These are phyloP conservation scores for Nothophytophthora sp. DNA, from an alignment of 352 stramenopile genomes.

Conservation along the genomic window DNA sequence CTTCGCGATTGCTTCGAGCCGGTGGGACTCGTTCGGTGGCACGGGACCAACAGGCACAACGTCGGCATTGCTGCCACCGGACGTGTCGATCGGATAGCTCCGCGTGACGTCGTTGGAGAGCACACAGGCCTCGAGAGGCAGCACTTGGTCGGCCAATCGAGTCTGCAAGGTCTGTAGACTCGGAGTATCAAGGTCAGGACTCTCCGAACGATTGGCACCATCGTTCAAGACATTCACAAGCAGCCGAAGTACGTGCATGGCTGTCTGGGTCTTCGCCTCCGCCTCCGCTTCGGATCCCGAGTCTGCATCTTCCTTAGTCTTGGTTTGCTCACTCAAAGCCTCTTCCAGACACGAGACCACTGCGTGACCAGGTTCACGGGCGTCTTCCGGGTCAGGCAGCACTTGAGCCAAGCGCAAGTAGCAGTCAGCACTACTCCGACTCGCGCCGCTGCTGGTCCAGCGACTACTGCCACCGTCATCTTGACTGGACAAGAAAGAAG, in stretches of 20 bases:
- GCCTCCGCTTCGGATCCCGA: neutral
- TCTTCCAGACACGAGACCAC: conserved; percentile 20
- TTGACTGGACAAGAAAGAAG: conserved; percentile 15
- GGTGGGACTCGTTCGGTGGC: conserved; percentile 35
- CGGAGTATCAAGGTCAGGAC: too few species aligned
- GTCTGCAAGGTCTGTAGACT: conserved; percentile 13
- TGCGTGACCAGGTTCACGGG: conserved; percentile 8
- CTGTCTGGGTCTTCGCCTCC: conserved; percentile 12
- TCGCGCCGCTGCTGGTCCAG: conserved; percentile 12
- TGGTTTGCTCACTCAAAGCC: conserved; percentile 1
- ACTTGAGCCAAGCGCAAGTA: conserved; percentile 8
- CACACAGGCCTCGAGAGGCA: conserved; percentile 28
- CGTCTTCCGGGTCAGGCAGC: conserved; percentile 8
- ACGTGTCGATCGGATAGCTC: conserved; percentile 28
- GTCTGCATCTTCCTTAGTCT: neutral
- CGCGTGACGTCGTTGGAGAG: conserved; percentile 30
- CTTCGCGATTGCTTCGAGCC: conserved; percentile 34
- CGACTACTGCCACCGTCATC: too few species aligned
- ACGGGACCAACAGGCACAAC: conserved; percentile 16
- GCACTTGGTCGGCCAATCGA: conserved; percentile 12
- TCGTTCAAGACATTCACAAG: conserved; percentile 25
- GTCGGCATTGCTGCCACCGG: conserved; percentile 6
- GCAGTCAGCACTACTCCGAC: too few species aligned
- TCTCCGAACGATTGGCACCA: conserved; percentile 19
- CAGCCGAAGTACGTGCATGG: conserved; percentile 48